A percentile compares a stretch with the other conserved stretches of the same genome.
phyloP scores from a whole-genome alignment of 176 grass and related monocot species.

The Lolium rigidum region DNA sequence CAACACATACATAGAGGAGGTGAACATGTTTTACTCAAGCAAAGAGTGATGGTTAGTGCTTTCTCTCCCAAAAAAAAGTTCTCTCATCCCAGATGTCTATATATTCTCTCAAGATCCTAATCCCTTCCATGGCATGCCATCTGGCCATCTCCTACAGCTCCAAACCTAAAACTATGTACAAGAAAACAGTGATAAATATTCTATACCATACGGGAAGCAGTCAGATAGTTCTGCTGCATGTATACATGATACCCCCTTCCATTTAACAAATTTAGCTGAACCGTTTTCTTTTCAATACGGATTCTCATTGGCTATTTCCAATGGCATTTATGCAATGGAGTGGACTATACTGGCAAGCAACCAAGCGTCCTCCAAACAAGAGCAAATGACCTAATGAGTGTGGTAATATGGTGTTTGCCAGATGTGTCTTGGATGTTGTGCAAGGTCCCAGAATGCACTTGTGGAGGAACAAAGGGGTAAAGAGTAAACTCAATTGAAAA shows the following conservation, averaged over 20 bases:
- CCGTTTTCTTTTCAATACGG: neutral
- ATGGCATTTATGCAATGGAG: neutral
- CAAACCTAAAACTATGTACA: neutral
- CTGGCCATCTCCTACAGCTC: neutral
- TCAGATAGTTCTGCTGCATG: neutral
- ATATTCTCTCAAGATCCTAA: neutral
- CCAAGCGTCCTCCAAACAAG: neutral
- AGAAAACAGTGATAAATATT: neutral
- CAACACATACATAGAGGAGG: neutral
- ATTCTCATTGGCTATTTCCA: neutral
- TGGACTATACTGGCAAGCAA: neutral
- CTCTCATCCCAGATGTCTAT: neutral
- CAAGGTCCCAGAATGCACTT: neutral
- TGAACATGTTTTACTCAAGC: neutral
- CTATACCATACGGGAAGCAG: neutral
- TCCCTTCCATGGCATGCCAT: neutral
- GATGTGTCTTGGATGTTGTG: neutral
- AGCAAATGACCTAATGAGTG: neutral
- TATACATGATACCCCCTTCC: neutral
- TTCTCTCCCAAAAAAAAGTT: neutral
- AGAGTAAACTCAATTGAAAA: neutral
- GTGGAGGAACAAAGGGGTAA: neutral
- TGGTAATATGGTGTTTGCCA: neutral
- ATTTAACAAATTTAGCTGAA: neutral
- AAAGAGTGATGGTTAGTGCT: neutral